These are phyloP conservation scores for Elaeis guineensis DNA, from an alignment of 176 grass and related monocot species.

Conservation along the genomic window DNA sequence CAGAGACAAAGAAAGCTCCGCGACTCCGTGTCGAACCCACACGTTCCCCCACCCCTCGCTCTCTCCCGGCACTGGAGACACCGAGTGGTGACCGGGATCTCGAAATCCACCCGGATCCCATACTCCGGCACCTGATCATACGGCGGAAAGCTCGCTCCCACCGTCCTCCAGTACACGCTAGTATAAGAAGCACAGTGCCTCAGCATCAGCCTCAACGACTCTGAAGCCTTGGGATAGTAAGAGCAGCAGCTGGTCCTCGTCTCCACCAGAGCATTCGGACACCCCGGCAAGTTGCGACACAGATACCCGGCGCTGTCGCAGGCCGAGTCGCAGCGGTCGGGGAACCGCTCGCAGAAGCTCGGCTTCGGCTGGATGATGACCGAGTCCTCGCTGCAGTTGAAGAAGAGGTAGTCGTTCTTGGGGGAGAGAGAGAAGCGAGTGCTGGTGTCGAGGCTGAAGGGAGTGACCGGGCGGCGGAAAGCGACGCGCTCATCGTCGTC, in stretches of 20 bases:
- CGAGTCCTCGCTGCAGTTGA: constrained; percentile 53
- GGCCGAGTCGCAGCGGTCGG: constrained; percentile 61
- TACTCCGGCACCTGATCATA: constrained; percentile 86
- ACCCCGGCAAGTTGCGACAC: constrained; percentile 74
- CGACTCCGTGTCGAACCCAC: constrained; percentile 57
- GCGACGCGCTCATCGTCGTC: neutral
- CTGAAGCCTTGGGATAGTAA: constrained; percentile 57
- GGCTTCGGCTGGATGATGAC: constrained; percentile 78
- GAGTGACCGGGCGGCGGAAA: constrained; percentile 10
- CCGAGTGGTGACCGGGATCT: constrained; percentile 72
- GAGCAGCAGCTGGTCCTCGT: constrained; percentile 53
- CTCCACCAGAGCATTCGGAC: constrained; percentile 38
- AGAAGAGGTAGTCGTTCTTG: constrained; percentile 85
- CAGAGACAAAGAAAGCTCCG: constrained; percentile 77
- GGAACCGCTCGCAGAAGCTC: constrained; percentile 63
- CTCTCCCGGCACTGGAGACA: constrained; percentile 79
- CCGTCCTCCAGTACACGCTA: constrained; percentile 65
- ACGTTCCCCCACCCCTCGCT: constrained; percentile 44
- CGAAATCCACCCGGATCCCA: constrained; percentile 76
- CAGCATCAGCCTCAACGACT: constrained; percentile 59
- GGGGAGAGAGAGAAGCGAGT: constrained; percentile 78
- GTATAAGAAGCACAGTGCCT: constrained; percentile 67
- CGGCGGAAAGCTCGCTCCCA: constrained; percentile 55
- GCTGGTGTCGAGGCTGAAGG: constrained; percentile 95
- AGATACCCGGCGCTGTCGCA: constrained; percentile 85